Conservation (phyloP, 768 basidiomycete species). For the Podaxis mareebaensis region DNA sequence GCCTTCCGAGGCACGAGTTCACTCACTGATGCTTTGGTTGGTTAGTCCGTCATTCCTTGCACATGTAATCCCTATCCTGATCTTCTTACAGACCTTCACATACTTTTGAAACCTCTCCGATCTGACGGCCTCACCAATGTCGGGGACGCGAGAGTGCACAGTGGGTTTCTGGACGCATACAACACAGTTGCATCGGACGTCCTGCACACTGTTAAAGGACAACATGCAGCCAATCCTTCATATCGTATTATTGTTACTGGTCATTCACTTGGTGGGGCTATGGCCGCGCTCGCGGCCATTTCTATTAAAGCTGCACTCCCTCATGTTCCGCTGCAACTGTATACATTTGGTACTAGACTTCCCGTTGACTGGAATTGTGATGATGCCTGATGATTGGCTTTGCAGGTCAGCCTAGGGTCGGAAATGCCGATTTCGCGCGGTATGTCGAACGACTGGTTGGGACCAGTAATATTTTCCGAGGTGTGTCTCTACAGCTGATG, state of each 20-base stretch:
- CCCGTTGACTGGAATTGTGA: not conserved
- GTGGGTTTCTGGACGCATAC: constrained; percentile 31
- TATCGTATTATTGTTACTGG: constrained; percentile 34
- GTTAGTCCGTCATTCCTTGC: constrained; percentile 15
- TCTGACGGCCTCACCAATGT: constrained; percentile 27
- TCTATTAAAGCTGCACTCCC: constrained; percentile 32
- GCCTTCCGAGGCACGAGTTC: constrained; percentile 34
- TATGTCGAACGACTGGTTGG: constrained; percentile 41
- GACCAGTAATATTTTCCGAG: constrained; percentile 39
- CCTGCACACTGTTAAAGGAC: constrained; percentile 22
- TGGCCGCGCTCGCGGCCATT: constrained; percentile 34
- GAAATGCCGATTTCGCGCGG: constrained; percentile 39
- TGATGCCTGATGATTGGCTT: not conserved
- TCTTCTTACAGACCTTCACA: constrained; percentile 27
- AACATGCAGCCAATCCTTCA: constrained; percentile 24
- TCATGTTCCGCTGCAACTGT: constrained; percentile 29
- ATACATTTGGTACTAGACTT: constrained; percentile 43
- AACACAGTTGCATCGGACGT: constrained; percentile 29
- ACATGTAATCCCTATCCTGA: not conserved
- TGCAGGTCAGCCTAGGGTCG: constrained; percentile 31
- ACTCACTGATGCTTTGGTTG: not conserved
- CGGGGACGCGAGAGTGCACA: constrained; percentile 27
- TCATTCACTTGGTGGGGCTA: constrained; percentile 37
- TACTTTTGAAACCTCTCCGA: constrained; percentile 31
- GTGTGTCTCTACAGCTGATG: constrained; percentile 23